Evolutionary conservation across 805 yeast genomes (phyloP).

Genomic region (Metahyphopichia silvanorum): DNA sequence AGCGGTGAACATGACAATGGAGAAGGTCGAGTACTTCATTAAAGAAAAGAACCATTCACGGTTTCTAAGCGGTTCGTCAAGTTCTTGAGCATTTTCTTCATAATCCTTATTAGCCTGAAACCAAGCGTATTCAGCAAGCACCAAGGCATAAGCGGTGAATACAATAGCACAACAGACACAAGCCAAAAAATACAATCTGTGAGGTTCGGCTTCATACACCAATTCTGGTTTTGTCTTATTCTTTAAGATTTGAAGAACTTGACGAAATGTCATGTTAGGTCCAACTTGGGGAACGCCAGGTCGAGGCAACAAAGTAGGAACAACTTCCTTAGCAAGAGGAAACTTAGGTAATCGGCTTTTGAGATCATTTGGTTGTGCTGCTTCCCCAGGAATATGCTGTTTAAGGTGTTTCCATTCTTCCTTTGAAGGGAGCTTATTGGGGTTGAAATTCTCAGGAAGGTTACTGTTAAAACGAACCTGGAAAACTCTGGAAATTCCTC

Average conservation of each 20-base stretch:
- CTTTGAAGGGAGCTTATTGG: slow-evolving; percentile 28
- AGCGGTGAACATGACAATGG: slow-evolving; percentile 22
- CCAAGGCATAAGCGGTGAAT: slow-evolving; percentile 65
- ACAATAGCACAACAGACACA: slow-evolving; percentile 68
- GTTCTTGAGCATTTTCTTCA: slow-evolving; percentile 48
- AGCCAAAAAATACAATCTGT: slow-evolving; percentile 67
- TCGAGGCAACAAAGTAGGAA: slow-evolving; percentile 67
- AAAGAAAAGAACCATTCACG: slow-evolving; percentile 35
- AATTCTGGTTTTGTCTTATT: slow-evolving; percentile 63
- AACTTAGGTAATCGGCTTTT: slow-evolving; percentile 63
- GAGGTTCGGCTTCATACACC: slow-evolving; percentile 82
- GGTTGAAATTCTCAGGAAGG: slow-evolving; percentile 27
- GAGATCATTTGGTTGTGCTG: slow-evolving; percentile 40
- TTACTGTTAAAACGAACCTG: slow-evolving; percentile 24
- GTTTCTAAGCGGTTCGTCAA: slow-evolving; percentile 39
- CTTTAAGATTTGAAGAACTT: slow-evolving; percentile 57
- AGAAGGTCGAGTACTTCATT: slow-evolving; percentile 24
- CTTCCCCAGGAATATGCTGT: slow-evolving; percentile 58
- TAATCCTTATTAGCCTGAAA: slow-evolving; percentile 50
- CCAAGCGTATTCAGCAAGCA: slow-evolving; percentile 53
- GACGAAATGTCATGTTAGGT: slow-evolving; percentile 50
- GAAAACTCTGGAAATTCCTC: too few species aligned
- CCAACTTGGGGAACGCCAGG: slow-evolving; percentile 78
- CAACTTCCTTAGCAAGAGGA: slow-evolving; percentile 60
- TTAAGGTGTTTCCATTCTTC: slow-evolving; percentile 42